Evolutionary conservation across 345 rosid species (phyloP), one percentile per base, ranked within the genome.

Genomic region (Lepidium aucheri): DNA sequence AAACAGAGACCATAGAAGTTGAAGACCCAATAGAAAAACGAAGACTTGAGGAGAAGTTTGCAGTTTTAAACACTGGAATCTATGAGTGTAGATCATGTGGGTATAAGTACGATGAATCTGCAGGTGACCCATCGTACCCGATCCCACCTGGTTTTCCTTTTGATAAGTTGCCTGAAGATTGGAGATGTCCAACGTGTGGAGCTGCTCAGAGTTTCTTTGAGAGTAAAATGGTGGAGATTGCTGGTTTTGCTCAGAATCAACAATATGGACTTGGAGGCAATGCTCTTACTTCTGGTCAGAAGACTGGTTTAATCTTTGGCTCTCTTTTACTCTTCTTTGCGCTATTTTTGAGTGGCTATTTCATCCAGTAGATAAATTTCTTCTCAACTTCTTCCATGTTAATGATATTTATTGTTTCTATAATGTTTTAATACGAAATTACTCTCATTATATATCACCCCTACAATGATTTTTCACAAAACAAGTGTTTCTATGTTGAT

Each of bases 131-230:
- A 5, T 78, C 90, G 8, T 90, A 90, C 53, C 97, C 99, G 22
- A 81, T 94, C 50, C 88, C 99, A 8, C 95, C 99, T 2, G 99
- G 97, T 8, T 77, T 90, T 50, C 90, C 76, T 46, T 94, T 83
- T 69, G 86, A 83, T 18, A 80, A 85, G 78, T 40, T 94, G 74
- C 96, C 97, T 13, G 92, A 76, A 13, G 99, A 88, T 51, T 90
- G 99, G 96, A 80, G 97, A 76, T 94, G 97, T 38, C 86, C 97
- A 1, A 94, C 97, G 26, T 88, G 99, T 65, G 99, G 99, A 9
- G 99, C 96, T 16, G 85, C 95, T 4, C 64, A 86, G 84, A 84
- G 78, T 58, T 90, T 88, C 77, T 90, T 94, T 38, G 83, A 77
- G 80, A 90, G 97, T 53, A 88, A 88, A 81, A 85, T 95, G 71